Conservation (phyloP, 106 monocot genomes). For the Dendrobium huoshanense region DNA sequence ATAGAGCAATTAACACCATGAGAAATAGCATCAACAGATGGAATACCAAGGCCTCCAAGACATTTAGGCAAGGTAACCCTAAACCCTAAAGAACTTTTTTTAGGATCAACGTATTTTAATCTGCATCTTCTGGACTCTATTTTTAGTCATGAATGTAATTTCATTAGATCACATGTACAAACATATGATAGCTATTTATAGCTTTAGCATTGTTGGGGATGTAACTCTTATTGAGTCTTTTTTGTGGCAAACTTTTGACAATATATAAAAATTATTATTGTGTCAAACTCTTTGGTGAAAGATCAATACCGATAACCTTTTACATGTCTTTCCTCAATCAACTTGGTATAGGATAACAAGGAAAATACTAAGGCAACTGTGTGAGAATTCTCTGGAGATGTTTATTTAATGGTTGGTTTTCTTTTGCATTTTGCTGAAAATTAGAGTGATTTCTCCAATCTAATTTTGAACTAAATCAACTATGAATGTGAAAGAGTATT, state of each 20-base stretch:
- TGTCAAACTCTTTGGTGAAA: not conserved
- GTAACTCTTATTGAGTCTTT: not conserved
- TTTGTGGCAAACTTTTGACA: not conserved
- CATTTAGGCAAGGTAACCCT: no score
- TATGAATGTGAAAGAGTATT: no score
- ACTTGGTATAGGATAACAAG: not conserved
- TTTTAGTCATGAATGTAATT: not conserved
- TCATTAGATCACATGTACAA: not conserved
- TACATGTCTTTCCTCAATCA: not conserved
- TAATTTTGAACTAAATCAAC: no score
- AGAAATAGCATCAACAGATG: no score
- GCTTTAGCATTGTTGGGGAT: not conserved
- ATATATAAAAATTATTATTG: not conserved
- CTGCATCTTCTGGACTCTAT: not conserved
- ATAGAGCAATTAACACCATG: no score
- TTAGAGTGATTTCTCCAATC: not conserved
- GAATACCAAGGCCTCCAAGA: no score
- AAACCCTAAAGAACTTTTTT: no score
- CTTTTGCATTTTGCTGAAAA: not conserved
- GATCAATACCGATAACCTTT: not conserved
- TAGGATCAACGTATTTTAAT: no score
- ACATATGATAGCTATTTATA: not conserved
- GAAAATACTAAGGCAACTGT: not conserved
- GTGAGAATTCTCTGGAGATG: not conserved
- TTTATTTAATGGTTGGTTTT: not conserved